Conservation (phyloP, 2,329 filamentous ascomycete species). For the Nemania serpens region DNA sequence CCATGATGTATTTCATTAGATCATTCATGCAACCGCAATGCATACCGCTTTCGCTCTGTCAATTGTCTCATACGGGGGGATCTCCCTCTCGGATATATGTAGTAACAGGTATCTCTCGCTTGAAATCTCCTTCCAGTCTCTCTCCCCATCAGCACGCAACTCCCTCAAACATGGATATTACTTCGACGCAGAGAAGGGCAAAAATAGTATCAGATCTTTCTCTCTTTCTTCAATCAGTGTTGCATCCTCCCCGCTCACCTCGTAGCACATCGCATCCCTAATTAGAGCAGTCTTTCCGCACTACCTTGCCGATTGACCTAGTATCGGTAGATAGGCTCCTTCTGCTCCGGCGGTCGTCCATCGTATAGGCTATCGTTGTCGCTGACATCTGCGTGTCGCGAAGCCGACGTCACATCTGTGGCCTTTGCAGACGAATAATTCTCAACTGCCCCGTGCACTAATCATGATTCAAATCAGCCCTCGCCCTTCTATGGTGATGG, state of each 20-base stretch:
- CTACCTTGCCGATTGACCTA: slow-evolving; percentile 15
- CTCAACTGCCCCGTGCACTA: slow-evolving; percentile 46
- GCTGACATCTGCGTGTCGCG: slow-evolving; percentile 6
- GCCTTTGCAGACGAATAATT: slow-evolving; percentile 13
- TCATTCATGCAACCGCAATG: slow-evolving; percentile 10
- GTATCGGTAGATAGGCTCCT: slow-evolving; percentile 46
- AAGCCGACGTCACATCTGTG: slow-evolving; percentile 15
- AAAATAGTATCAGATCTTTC: not conserved
- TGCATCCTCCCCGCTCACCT: not conserved
- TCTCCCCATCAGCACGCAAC: slow-evolving; percentile 9
- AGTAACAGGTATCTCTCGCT: slow-evolving; percentile 12
- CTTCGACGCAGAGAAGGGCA: slow-evolving; percentile 5
- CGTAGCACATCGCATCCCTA: not conserved
- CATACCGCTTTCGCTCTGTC: slow-evolving; percentile 7
- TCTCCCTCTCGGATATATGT: not conserved
- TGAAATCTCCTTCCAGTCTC: not conserved
- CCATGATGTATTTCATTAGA: not conserved
- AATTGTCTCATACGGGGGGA: not conserved
- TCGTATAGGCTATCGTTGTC: slow-evolving; percentile 48
- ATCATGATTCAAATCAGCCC: slow-evolving; percentile 4
- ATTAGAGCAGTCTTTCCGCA: not conserved
- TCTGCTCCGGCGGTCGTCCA: slow-evolving; percentile 41
- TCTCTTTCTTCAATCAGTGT: not conserved
- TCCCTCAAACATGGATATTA: slow-evolving; percentile 14
- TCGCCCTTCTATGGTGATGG: not conserved